A percentile compares a stretch with the other conserved stretches of the same genome.
Evolutionary conservation across 352 stramenopile genomes (phyloP).

Genomic region (Ophiocytium majus): DNA sequence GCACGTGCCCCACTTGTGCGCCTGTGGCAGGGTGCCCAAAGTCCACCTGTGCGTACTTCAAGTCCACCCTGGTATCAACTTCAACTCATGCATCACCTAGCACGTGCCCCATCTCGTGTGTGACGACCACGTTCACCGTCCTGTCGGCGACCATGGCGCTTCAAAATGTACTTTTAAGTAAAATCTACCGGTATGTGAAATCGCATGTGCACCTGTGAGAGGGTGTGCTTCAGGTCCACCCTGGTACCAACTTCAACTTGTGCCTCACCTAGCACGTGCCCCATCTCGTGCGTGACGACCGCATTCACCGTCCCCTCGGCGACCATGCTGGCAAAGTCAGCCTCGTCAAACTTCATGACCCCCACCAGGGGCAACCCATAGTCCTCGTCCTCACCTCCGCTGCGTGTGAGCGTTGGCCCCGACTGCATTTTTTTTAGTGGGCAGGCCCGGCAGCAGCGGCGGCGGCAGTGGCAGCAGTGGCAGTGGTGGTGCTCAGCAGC

Average conservation of each 20-base stretch:
- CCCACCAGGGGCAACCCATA: background rate
- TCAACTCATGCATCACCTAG: background rate
- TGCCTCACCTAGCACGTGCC: constrained; percentile 22
- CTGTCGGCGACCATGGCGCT: constrained; percentile 1
- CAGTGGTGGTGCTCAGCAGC: too few species aligned
- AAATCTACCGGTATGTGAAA: too few species aligned
- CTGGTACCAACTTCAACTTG: background rate
- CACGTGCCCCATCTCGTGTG: constrained; percentile 35
- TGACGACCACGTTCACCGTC: background rate
- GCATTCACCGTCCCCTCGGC: background rate
- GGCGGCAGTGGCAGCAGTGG: too few species aligned
- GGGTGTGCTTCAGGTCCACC: too few species aligned
- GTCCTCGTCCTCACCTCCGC: background rate
- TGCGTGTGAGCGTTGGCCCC: background rate
- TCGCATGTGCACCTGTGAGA: too few species aligned
- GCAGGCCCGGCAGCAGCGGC: too few species aligned
- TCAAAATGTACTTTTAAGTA: too few species aligned
- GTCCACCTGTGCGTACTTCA: too few species aligned
- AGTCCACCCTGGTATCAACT: too few species aligned
- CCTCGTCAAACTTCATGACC: constrained; percentile 23
- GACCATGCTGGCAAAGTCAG: background rate
- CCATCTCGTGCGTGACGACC: constrained; percentile 37
- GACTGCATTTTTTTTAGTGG: background rate
- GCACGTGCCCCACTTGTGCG: too few species aligned
- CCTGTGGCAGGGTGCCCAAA: too few species aligned